Base-by-base conservation (phyloP, 108 stramenopile species). In the Pseudonitzschia multiseries region DNA sequence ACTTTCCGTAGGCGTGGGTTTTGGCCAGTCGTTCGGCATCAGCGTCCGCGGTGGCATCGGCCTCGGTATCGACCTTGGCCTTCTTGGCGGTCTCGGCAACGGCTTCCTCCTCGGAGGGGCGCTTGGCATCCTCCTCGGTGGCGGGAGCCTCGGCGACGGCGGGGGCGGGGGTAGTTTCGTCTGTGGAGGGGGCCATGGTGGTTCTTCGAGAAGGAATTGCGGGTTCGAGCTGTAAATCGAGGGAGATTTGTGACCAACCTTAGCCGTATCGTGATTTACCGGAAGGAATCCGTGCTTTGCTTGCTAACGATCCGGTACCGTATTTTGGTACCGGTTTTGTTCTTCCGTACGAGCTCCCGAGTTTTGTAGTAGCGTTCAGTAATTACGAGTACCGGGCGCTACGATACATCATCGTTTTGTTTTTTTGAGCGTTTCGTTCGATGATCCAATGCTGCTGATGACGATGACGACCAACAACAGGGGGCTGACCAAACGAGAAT, bases 1-100 rank as follows among this genome's bases (percentile, higher is more conserved):
- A 78, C 76, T 94, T 94, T 40, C 93, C 93, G 68, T 81, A 94
- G 40, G 89, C 93, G 8, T 79, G 82, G 31, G 89, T 92, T 65
- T 78, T 62, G 10, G 33, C 54, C 54, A 67, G 24, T 22, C 46
- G 46, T 48, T 13, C 22, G 44, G 66, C 40, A 44, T 26, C 27
- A 8, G 65, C 31, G 20, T 65, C 65, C 26, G 27, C 29, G 17
- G 60, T 28, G 27, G 60, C 9, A 57, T 6, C 56, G 24, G 56
- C 56, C 9, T 13, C 28, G 21, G 14, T 26, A 1, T 65, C 65
- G 41, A 65, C 65, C 32, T 65, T 65, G 42, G 65, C 65, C 24
- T 65, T 65, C 44, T 65, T 65, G 42, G 60, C 60, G 24, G 65
- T 9, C 10, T 46, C 41, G 5, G 40, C n/a, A n/a, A n/a, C 36